Conservation (phyloP, 2,329 filamentous ascomycete species). For the Colletotrichum musae region DNA sequence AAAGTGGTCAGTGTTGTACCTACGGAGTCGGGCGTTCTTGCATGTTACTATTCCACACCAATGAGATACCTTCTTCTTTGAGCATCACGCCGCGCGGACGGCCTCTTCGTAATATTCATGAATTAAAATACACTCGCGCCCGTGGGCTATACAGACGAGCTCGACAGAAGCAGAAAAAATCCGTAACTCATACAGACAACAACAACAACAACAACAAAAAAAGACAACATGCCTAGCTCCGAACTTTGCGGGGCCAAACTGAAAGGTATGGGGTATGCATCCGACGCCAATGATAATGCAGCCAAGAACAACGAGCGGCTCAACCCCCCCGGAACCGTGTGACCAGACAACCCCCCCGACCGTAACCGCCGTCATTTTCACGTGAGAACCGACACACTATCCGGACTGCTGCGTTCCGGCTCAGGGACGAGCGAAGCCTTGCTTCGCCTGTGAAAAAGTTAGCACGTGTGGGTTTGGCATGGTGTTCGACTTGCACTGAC, state of each 20-base stretch:
- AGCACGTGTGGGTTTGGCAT: conserved; percentile 33
- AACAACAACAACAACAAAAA: conserved; percentile 42
- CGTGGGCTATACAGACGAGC: conserved; percentile 32
- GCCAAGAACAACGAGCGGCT: conserved; percentile 34
- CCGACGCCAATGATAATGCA: conserved; percentile 54
- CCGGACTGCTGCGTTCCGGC: background rate
- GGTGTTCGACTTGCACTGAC: conserved; percentile 54
- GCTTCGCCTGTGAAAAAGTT: conserved; percentile 57
- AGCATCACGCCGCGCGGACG: too few relatives aligned
- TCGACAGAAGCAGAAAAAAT: conserved; percentile 27
- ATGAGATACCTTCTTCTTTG: background rate
- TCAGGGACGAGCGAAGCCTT: conserved; percentile 59
- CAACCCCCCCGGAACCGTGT: conserved; percentile 24
- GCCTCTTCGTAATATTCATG: conserved; percentile 29
- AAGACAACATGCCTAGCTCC: conserved; percentile 48
- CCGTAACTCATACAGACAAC: conserved; percentile 43
- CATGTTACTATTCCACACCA: background rate
- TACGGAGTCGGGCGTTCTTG: too few relatives aligned
- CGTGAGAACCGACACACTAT: conserved; percentile 24
- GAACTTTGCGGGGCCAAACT: conserved; percentile 42
- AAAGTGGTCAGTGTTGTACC: too few relatives aligned
- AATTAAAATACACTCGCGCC: conserved; percentile 38
- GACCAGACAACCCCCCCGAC: conserved; percentile 21
- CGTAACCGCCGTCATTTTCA: conserved; percentile 31
- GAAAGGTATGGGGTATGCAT: conserved; percentile 49